These are phyloP conservation scores for Colletotrichum spinosum DNA, from an alignment of 2,329 filamentous ascomycete genomes.

Conservation along the genomic window DNA sequence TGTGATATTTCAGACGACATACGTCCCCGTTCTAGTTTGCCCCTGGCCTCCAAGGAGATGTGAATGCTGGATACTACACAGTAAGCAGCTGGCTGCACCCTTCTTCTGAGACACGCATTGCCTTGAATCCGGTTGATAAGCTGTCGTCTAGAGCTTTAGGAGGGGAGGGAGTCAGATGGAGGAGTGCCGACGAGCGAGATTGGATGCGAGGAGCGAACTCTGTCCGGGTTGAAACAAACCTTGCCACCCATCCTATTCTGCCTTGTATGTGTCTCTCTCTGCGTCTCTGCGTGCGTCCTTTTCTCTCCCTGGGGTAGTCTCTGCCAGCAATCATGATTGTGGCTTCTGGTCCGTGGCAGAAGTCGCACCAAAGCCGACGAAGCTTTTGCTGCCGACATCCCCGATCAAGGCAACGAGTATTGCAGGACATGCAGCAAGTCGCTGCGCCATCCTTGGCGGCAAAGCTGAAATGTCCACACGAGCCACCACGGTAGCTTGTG, in stretches of 20 bases:
- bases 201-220: slow-evolving; percentile 28
- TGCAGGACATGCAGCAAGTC: slow-evolving; percentile 4
- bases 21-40: not conserved
- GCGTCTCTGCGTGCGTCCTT: not conserved
- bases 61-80: not conserved
- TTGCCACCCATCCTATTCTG: slow-evolving; percentile 6
- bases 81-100: not conserved
- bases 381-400: slow-evolving; percentile 1
- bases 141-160: slow-evolving; percentile 32
- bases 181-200: slow-evolving; percentile 14
- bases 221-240: slow-evolving; percentile 36
- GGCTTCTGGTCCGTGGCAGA: not conserved
- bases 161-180: not conserved
- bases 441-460: not conserved
- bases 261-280: not conserved
- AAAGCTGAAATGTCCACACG: not conserved
- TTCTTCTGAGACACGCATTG: slow-evolving; percentile 31
- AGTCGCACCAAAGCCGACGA: not conserved
- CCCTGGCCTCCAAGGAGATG: not conserved
- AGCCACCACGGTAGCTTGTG: no score
- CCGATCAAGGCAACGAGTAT: not conserved
- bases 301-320: no score
- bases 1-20: slow-evolving; percentile 26
- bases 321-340: no score
- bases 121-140: slow-evolving; percentile 28